A percentile compares a stretch with the other conserved stretches of the same genome.
Conservation (phyloP, 73 alveolate genomes). For the Uronychia setigera region DNA sequence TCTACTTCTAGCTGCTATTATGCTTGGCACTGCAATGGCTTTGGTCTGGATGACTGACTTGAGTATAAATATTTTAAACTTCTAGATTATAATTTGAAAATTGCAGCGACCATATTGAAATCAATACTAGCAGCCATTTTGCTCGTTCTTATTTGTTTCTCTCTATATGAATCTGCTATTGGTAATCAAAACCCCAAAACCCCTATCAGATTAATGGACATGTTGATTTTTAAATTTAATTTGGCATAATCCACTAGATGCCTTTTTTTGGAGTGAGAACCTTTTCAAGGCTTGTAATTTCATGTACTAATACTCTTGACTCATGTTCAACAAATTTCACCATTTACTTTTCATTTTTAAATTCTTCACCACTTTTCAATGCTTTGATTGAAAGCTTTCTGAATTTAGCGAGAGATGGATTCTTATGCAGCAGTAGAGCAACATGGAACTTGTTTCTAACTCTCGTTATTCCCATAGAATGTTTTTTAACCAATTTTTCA, state of each 20-base stretch:
- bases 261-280: too few species aligned
- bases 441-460: background rate
- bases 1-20: background rate
- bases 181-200: background rate
- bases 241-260: too few species aligned
- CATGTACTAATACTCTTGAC: too few species aligned
- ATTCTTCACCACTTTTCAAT: too few species aligned
- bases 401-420: background rate
- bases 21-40: background rate
- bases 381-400: too few species aligned
- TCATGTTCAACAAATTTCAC: too few species aligned
- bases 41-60: background rate
- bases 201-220: too few species aligned
- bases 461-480: background rate
- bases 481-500: too few species aligned
- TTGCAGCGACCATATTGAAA: background rate
- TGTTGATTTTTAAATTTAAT: too few species aligned
- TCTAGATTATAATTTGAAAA: background rate
- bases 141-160: background rate
- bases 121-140: background rate
- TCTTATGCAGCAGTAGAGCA: background rate
- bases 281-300: too few species aligned
- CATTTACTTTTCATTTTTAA: too few species aligned
- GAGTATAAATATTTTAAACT: background rate
- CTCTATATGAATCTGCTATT: background rate